These are phyloP conservation scores for Pyropia haitanensis DNA, from an alignment of 23 red algal species.

Conservation along the genomic window DNA sequence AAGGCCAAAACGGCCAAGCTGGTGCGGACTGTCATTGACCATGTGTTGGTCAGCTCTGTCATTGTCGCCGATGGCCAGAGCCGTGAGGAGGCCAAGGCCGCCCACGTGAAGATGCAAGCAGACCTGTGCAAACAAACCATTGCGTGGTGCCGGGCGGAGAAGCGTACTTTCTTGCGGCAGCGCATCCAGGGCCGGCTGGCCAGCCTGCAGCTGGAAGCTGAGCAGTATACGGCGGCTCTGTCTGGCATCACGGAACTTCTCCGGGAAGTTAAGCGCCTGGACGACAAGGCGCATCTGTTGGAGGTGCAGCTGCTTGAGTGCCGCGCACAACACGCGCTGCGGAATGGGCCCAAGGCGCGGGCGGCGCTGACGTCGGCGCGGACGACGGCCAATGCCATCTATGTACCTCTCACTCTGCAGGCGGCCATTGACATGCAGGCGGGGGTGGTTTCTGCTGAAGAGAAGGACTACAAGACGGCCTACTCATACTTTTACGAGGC, in stretches of 20 bases:
- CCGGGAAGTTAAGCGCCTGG: constrained; percentile 85
- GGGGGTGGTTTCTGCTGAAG: constrained; percentile 86
- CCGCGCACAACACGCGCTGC: constrained; percentile 80
- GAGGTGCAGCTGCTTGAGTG: constrained; percentile 96
- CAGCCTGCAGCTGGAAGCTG: constrained; percentile 50
- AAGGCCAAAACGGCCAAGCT: constrained; percentile 96
- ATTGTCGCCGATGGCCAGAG: background rate
- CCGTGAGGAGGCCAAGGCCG: background rate
- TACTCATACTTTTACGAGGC: constrained; percentile 99
- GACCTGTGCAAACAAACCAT: constrained; percentile 79
- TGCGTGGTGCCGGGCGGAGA: constrained; percentile 91
- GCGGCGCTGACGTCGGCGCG: constrained; percentile 89
- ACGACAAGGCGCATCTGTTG: constrained; percentile 91
- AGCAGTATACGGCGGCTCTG: constrained; percentile 70
- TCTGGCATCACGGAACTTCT: constrained; percentile 72
- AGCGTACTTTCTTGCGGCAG: constrained; percentile 96
- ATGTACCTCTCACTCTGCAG: constrained; percentile 88
- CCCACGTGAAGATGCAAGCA: constrained; percentile 42
- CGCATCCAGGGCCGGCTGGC: constrained; percentile 87
- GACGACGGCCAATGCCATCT: constrained; percentile 95
- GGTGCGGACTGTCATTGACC: constrained; percentile 76
- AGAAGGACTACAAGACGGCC: constrained; percentile 99
- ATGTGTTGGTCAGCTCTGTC: constrained; percentile 28
- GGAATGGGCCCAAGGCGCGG: constrained; percentile 90
- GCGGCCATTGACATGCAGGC: constrained; percentile 96